Percentiles rank a stretch among this genome's conserved stretches.
Conservation (phyloP, 208 protist genomes). For the Wallacemonas sp. region DNA sequence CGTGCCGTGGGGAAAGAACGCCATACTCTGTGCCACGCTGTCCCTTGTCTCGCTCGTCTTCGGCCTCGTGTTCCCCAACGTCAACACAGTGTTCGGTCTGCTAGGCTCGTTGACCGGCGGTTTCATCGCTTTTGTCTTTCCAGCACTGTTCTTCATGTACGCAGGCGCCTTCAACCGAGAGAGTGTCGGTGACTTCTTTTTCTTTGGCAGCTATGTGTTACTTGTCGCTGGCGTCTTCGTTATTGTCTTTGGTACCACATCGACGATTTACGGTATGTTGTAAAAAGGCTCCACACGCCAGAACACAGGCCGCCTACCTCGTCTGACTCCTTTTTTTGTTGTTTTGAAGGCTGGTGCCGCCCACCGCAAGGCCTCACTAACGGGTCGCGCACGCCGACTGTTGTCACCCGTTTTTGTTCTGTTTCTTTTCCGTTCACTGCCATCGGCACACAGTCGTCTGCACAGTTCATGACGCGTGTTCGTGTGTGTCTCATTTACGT, state of each 20-base stretch:
- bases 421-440: no score
- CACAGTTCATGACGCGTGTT: no score
- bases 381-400: no score
- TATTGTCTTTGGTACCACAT: constrained; percentile 57
- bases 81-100: constrained; percentile 70
- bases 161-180: constrained; percentile 33
- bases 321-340: neutral
- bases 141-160: constrained; percentile 73
- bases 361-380: no score
- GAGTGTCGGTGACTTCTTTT: constrained; percentile 39
- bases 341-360: neutral
- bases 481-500: no score
- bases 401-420: no score
- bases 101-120: constrained; percentile 57
- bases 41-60: constrained; percentile 42
- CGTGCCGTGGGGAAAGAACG: constrained; percentile 54
- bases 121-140: constrained; percentile 77
- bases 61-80: constrained; percentile 72
- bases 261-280: constrained; percentile 51
- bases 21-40: constrained; percentile 34
- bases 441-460: no score
- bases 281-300: no score
- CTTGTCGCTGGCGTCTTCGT: constrained; percentile 44
- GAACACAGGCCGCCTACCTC: neutral
- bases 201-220: constrained; percentile 30